Base-by-base conservation (phyloP, 371 early-diverging fungal species). In the Saksenaea vasiformis region DNA sequence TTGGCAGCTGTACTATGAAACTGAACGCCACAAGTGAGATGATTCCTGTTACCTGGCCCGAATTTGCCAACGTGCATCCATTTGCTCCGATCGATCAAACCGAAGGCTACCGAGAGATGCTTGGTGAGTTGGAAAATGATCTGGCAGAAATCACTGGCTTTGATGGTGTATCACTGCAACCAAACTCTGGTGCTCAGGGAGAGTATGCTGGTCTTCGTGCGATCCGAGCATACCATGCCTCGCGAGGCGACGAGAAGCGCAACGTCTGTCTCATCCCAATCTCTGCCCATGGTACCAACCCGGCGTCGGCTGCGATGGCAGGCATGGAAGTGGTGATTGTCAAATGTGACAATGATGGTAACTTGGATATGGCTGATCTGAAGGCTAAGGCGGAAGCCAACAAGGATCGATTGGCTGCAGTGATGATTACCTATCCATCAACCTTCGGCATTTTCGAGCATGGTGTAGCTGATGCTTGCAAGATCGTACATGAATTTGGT, bases 1-100 rank as follows among this genome's bases (percentile, higher is more conserved):
- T 98, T 35, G 98, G 98, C 34, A 93, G 94, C 56, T 98, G 98
- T 84, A 98, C 98, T 58, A 98, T 98, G 98, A 97, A 98, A 88
- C 86, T 98, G 43, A 98, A 98, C 69, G 96, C 97, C 60, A 96
- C 98, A 31, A 91, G 95, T 26, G 97, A 97, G 79, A 96, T 98
- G 95, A 93, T 97, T 66, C 97, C 98, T 13, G 88, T 98, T 53
- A 96, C 98, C 34, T 95, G 95, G 95, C 95, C 97, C 36, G 97
- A 96, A 72, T 95, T 97, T 69, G 85, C 87, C 71, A 88, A 90
- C 76, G 89, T 98, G 59, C 98, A 98, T 79, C 98, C 98, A 61
- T 97, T 98, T 66, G 97, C 93, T 1, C 98, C 98, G 47, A 71
- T 79, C 27, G 91, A 94, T 61, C 97, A 97, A 79, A 90, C 95